Evolutionary conservation across 768 basidiomycete genomes (phyloP), one percentile per base, ranked within the genome.

Genomic region (Austroboletus eburneus): DNA sequence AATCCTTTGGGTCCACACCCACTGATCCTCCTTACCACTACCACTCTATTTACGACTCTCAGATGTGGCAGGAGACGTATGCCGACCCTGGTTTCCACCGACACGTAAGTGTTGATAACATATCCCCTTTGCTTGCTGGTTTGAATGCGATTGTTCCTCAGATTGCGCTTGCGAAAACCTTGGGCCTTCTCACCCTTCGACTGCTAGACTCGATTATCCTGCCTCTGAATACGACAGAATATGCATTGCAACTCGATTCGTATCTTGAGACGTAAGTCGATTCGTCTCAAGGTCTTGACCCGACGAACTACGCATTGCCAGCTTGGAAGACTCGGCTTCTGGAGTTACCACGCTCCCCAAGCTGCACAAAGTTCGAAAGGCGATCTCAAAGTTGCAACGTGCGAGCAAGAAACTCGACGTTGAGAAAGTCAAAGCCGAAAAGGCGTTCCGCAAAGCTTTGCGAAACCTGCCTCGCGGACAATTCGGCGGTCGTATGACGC

Each of bases 191-290:
- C 38, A 70, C 75, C 8, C 69, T 89, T 13, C 72, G 84, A 20
- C 41, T 87, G 13, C 70, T 72, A 10, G 81, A 87, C 48, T 73
- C 78, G 6, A 69, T 85, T 37, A 65, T 87, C 27, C 52, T 89
- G 10, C 86, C 87, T 8, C 64, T 89, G 32, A 88, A 89, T 58
- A 86, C 85, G 10, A 87, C 86, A 0, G 83, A 87, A 51, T 88
- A 88, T 57, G 68, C 84, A 3, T 52, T 77, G 9, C 83, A 86
- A 58, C 71, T 89, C 9, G 66, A 71, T 42, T 65, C 72, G 13
- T 87, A 87, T 54, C 71, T 83, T 18, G 70, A 74, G 32, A 71
- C 70, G 83, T 86, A 57, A 56, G 80, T 46, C 17, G n/a, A 40
- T 45, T 47, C 38, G 58, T 62, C 43, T 59, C 36, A 44, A 54